A percentile compares a stretch with the other conserved stretches of the same genome.
Conservation (phyloP, 1,284 basidiomycete genomes). For the Grifola frondosa region DNA sequence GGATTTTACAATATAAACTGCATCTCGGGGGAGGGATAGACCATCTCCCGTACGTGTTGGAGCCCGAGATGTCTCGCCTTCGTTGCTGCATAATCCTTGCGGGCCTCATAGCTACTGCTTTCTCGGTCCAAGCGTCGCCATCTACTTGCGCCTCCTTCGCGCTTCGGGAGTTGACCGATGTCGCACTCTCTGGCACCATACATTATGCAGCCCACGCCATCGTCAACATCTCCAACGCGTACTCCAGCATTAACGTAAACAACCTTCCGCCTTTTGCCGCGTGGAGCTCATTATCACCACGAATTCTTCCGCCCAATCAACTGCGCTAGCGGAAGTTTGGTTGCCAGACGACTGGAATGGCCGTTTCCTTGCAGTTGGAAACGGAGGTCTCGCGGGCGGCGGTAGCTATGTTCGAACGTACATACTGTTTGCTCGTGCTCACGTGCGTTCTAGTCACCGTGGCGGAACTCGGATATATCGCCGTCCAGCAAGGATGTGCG, state of each 20-base stretch:
- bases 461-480: constrained; percentile 27
- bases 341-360: constrained; percentile 32
- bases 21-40: no score
- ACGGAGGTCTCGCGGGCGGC: constrained; percentile 29
- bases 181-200: constrained; percentile 11
- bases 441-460: constrained; percentile 22
- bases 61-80: not conserved
- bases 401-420: constrained; percentile 12
- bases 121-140: no score
- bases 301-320: constrained; percentile 23
- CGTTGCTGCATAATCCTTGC: not conserved
- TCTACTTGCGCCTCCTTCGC: constrained; percentile 10
- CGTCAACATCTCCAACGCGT: constrained; percentile 23
- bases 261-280: constrained; percentile 22
- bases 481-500: constrained; percentile 27
- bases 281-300: constrained; percentile 22
- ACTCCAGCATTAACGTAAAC: constrained; percentile 20
- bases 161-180: constrained; percentile 2
- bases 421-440: not conserved
- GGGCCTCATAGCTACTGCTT: no score
- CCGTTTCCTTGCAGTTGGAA: constrained; percentile 27
- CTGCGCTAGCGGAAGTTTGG: constrained; percentile 29
- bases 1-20: no score
- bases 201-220: constrained; percentile 12
- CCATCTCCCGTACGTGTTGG: no score